These are phyloP conservation scores for Pseudogymnoascus sp. DNA, from an alignment of 2,329 filamentous ascomycete species.

Conservation along the genomic window DNA sequence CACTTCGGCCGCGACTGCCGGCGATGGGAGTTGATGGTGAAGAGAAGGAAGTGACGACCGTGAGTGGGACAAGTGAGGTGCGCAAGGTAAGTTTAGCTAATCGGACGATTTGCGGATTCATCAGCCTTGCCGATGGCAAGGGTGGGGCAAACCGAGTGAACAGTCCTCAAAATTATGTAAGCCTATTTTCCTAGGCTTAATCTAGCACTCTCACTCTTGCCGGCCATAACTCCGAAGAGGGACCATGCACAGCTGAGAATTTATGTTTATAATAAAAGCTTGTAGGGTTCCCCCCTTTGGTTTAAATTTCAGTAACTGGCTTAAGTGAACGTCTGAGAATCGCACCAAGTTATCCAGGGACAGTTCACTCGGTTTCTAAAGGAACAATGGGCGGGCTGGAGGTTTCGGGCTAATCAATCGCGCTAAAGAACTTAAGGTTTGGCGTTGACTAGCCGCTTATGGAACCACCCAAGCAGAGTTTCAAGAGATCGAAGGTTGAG, in stretches of 20 bases:
- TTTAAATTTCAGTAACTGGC: not conserved
- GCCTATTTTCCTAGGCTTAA: not conserved
- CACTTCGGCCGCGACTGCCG: not conserved
- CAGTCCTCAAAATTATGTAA: not conserved
- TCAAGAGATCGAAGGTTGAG: not conserved
- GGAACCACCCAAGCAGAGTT: constrained; percentile 3
- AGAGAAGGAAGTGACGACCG: not conserved
- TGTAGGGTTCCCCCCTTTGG: not conserved
- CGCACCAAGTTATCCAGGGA: not conserved
- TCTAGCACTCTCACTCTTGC: not conserved
- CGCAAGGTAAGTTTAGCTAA: not conserved
- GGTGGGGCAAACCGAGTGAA: not conserved
- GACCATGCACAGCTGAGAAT: not conserved
- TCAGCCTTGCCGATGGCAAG: constrained; percentile 9
- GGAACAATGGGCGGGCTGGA: not conserved
- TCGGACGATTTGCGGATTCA: not conserved
- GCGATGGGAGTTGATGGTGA: not conserved
- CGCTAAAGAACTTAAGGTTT: constrained; percentile 10
- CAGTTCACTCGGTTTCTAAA: not conserved
- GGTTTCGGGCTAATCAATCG: not conserved
- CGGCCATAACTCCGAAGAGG: not conserved
- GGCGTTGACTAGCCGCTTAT: constrained; percentile 8
- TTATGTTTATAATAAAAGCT: not conserved
- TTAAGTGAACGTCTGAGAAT: not conserved
- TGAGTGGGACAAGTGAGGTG: not conserved